Conservation (phyloP, 2,329 filamentous ascomycete species). For the Aspergillus awamori region DNA sequence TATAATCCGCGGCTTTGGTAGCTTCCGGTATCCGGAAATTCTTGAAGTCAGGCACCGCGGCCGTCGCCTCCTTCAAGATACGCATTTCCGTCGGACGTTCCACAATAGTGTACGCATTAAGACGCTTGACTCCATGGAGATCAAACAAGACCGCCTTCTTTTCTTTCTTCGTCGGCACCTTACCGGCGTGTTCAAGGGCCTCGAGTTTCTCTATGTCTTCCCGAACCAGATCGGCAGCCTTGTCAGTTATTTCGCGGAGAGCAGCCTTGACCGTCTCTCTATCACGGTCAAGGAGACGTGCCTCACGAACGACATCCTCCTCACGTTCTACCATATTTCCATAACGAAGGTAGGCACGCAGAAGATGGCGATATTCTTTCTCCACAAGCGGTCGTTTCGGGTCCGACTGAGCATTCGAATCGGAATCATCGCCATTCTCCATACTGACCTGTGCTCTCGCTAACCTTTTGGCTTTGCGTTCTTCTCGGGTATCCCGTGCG, state of each 20-base stretch:
- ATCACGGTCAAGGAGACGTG: conserved; percentile 81
- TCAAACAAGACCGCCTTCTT: conserved; percentile 96
- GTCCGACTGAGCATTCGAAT: conserved; percentile 67
- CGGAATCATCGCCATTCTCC: conserved; percentile 72
- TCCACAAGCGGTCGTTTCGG: conserved; percentile 87
- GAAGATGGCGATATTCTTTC: conserved; percentile 89
- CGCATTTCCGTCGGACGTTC: conserved; percentile 88
- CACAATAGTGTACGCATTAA: conserved; percentile 93
- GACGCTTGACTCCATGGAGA: conserved; percentile 87
- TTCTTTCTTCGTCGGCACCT: conserved; percentile 90
- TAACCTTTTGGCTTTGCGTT: conserved; percentile 70
- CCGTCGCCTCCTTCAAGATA: conserved; percentile 75
- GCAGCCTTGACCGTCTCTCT: conserved; percentile 75
- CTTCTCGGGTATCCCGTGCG: conserved; percentile 57
- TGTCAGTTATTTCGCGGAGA: conserved; percentile 76
- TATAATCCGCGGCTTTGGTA: conserved; percentile 88
- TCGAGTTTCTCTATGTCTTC: conserved; percentile 69
- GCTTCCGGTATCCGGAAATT: conserved; percentile 88
- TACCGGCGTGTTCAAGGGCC: conserved; percentile 71
- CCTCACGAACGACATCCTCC: conserved; percentile 84
- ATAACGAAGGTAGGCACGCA: conserved; percentile 86
- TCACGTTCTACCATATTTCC: conserved; percentile 86
- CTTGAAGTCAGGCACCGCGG: conserved; percentile 65
- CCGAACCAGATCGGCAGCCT: conserved; percentile 68
- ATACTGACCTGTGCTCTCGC: conserved; percentile 65